Evolutionary conservation across 257 asterid species (phyloP).

Genomic region (Solanum pennellii): DNA sequence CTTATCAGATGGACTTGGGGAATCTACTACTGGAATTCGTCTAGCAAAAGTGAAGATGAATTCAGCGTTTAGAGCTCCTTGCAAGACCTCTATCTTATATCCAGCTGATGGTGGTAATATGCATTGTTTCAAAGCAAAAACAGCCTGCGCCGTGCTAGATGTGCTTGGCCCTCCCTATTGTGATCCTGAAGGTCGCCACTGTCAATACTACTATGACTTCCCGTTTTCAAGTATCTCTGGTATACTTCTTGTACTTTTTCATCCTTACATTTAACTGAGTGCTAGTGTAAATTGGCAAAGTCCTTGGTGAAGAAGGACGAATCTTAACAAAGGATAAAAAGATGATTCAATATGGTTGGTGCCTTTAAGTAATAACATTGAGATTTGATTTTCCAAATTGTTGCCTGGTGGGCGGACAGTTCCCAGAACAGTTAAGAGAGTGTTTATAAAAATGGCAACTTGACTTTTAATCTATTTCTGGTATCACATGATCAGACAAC

Average conservation of each 20-base stretch:
- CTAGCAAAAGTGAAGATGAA: slow-evolving; percentile 61
- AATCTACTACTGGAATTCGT: slow-evolving; percentile 20
- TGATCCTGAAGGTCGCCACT: slow-evolving; percentile 85
- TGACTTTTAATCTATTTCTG: neutral
- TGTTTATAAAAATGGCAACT: neutral
- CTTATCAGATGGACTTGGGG: neutral
- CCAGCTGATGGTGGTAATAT: slow-evolving; percentile 80
- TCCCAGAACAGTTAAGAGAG: neutral
- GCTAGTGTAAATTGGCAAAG: neutral
- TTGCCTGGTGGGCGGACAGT: neutral
- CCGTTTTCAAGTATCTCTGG: slow-evolving; percentile 34
- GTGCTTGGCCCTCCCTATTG: slow-evolving; percentile 91
- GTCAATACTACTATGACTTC: slow-evolving; percentile 56
- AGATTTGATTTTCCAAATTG: neutral
- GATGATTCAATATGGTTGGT: neutral
- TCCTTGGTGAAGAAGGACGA: neutral
- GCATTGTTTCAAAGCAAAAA: slow-evolving; percentile 75
- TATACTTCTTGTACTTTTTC: neutral
- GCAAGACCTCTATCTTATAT: slow-evolving; percentile 55
- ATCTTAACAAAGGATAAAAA: too few species aligned
- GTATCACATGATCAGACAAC: neutral
- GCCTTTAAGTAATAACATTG: neutral
- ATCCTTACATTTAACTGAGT: neutral
- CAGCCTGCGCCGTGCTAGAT: slow-evolving; percentile 79
- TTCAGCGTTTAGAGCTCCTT: slow-evolving; percentile 53